Percentiles rank a stretch among this genome's conserved stretches.
Conservation (phyloP, 2,329 filamentous ascomycete species). For the Xenoacremonium recifei region DNA sequence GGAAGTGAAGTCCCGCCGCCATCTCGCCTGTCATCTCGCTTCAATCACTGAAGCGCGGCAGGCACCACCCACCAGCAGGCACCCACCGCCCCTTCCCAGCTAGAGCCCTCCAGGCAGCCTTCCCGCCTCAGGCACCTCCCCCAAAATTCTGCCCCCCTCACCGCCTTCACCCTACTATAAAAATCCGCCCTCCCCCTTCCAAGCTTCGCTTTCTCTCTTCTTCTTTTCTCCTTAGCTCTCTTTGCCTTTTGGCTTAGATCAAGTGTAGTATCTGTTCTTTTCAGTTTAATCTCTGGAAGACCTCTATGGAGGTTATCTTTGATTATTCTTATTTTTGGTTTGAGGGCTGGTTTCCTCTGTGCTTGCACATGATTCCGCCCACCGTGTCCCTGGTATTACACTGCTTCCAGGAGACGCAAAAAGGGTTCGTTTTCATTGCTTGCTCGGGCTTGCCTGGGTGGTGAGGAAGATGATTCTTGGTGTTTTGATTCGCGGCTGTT, state of each 20-base stretch:
- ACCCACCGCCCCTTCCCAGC: conserved; percentile 3
- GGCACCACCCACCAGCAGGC: conserved; percentile 5
- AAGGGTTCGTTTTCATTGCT: conserved; percentile 39
- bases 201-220: conserved; percentile 22
- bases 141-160: conserved; percentile 21
- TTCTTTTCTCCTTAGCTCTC: conserved; percentile 39
- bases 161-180: conserved; percentile 25
- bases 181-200: conserved; percentile 10
- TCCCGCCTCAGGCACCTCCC: not conserved
- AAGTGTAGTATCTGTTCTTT: conserved; percentile 96
- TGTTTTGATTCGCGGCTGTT: too few relatives aligned
- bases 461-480: conserved; percentile 49
- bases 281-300: conserved; percentile 95
- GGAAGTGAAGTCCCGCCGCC: too few relatives aligned
- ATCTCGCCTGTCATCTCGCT: too few relatives aligned
- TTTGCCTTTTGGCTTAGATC: conserved; percentile 72
- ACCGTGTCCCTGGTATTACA: conserved; percentile 47
- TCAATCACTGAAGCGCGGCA: not conserved
- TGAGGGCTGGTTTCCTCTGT: conserved; percentile 36
- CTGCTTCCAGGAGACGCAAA: conserved; percentile 45
- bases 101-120: conserved; percentile 1
- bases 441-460: conserved; percentile 33
- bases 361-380: conserved; percentile 39
- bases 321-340: conserved; percentile 72
- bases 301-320: conserved; percentile 67